Conservation (phyloP, 2,329 filamentous ascomycete genomes). For the Acephala macrosclerotiorum region DNA sequence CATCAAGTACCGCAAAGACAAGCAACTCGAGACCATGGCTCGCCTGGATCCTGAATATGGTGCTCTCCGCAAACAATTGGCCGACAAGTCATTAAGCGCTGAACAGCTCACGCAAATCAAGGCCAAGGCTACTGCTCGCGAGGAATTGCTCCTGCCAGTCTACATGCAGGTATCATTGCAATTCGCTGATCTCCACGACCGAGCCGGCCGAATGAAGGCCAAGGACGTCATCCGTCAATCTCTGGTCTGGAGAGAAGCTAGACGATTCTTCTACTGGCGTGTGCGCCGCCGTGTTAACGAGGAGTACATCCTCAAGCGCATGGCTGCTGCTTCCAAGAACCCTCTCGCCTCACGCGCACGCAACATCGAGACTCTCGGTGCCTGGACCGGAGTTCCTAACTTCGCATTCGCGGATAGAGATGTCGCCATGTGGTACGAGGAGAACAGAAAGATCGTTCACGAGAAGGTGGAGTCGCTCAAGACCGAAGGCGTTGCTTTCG, state of each 20-base stretch:
- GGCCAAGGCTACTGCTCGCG: constrained; percentile 81
- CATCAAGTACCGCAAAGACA: constrained; percentile 98
- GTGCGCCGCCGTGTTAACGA: constrained; percentile 95
- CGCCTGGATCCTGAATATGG: constrained; percentile 87
- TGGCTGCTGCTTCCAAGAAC: constrained; percentile 60
- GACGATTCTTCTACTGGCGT: constrained; percentile 99
- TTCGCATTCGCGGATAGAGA: constrained; percentile 82
- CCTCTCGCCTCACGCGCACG: constrained; percentile 62
- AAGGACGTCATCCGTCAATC: constrained; percentile 90
- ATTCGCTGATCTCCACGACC: constrained; percentile 97
- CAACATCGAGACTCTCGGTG: constrained; percentile 78
- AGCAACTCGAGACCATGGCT: constrained; percentile 97
- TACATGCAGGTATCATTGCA: constrained; percentile 96
- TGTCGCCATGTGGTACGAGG: constrained; percentile 95
- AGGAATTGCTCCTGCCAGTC: constrained; percentile 88
- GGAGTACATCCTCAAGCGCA: constrained; percentile 94
- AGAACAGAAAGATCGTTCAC: constrained; percentile 83
- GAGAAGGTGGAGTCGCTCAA: constrained; percentile 87
- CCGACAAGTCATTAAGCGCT: constrained; percentile 67
- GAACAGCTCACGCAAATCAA: constrained; percentile 83
- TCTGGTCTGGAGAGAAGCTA: constrained; percentile 86
- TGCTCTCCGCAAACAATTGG: constrained; percentile 80
- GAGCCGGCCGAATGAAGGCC: constrained; percentile 96
- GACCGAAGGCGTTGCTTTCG: constrained; percentile 73
- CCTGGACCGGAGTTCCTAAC: constrained; percentile 81